Percentiles rank a stretch among this genome's conserved stretches.
These are phyloP conservation scores for Cantharellus anzutake DNA, from an alignment of 768 basidiomycete species.

Conservation along the genomic window DNA sequence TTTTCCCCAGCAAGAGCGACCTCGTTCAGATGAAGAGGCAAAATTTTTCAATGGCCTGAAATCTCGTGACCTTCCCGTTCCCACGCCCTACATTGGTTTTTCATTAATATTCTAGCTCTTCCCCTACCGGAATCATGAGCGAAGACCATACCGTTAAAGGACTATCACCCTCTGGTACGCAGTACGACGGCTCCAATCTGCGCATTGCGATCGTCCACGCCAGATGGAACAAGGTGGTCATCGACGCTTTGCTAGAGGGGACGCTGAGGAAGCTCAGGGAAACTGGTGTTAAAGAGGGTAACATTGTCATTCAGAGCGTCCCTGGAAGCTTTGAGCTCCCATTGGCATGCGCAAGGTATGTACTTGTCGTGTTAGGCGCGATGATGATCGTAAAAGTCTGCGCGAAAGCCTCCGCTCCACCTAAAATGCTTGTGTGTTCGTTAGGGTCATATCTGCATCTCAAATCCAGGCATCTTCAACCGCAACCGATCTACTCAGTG, in stretches of 20 bases:
- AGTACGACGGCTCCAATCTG: slow-evolving; percentile 61
- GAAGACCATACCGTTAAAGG: slow-evolving; percentile 51
- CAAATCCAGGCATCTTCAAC: slow-evolving; percentile 61
- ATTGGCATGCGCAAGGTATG: slow-evolving; percentile 57
- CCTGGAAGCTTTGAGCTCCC: slow-evolving; percentile 95
- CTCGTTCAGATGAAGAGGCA: too few species aligned
- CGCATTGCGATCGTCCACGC: slow-evolving; percentile 89
- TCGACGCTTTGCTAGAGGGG: slow-evolving; percentile 70
- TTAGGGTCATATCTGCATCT: slow-evolving; percentile 75
- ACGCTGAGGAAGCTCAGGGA: slow-evolving; percentile 62
- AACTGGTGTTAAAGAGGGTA: slow-evolving; percentile 70
- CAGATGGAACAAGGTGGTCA: slow-evolving; percentile 82
- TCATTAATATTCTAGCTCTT: background rate
- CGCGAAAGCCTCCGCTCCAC: background rate
- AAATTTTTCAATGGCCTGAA: too few species aligned
- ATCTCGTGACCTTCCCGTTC: too few species aligned
- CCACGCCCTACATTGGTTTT: too few species aligned
- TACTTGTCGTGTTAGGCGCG: background rate
- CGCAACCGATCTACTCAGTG: slow-evolving; percentile 64
- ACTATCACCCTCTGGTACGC: slow-evolving; percentile 34
- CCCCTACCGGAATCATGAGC: slow-evolving; percentile 1
- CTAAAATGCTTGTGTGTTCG: background rate
- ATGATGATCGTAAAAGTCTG: background rate
- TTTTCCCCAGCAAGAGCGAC: too few species aligned
- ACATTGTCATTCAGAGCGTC: slow-evolving; percentile 81